phyloP scores from a whole-genome alignment of 306 rosid genomes.

The Malus fusca region DNA sequence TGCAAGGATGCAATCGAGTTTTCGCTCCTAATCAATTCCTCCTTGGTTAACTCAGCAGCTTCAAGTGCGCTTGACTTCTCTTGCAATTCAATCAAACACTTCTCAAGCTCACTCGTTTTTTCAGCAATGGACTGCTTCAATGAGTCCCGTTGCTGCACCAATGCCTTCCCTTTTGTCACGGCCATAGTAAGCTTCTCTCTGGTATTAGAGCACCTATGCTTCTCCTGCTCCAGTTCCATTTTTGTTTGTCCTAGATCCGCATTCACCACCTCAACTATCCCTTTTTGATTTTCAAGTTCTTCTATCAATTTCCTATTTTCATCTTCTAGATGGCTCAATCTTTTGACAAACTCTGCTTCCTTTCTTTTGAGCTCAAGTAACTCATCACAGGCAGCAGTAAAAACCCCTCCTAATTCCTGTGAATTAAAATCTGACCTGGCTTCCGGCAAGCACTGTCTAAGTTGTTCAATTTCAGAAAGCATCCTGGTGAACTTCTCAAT shows the following conservation, averaged over 20 bases:
- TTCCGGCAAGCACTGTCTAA: slow-evolving; percentile 45
- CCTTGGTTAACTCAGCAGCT: slow-evolving; percentile 61
- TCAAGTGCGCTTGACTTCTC: slow-evolving; percentile 70
- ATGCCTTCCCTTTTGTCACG: slow-evolving; percentile 91
- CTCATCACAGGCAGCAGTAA: slow-evolving; percentile 45
- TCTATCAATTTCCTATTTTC: slow-evolving; percentile 55
- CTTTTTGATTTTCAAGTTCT: slow-evolving; percentile 53
- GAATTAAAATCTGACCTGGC: slow-evolving; percentile 31
- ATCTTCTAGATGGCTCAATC: slow-evolving; percentile 45
- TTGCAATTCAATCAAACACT: slow-evolving; percentile 50
- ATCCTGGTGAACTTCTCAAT: slow-evolving; percentile 47
- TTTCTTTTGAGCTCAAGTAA: slow-evolving; percentile 58
- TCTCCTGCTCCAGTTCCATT: slow-evolving; percentile 78
- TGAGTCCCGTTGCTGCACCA: slow-evolving; percentile 88
- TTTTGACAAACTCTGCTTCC: slow-evolving; percentile 47
- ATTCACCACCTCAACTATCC: slow-evolving; percentile 35
- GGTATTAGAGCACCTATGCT: slow-evolving; percentile 48
- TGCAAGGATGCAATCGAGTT: slow-evolving; percentile 57
- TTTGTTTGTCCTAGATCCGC: slow-evolving; percentile 53
- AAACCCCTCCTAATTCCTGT: slow-evolving; percentile 37
- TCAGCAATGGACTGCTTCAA: slow-evolving; percentile 64
- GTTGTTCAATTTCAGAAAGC: slow-evolving; percentile 55
- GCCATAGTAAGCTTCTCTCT: slow-evolving; percentile 94
- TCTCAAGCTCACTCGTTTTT: slow-evolving; percentile 60
- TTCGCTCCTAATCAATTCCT: slow-evolving; percentile 49